Evolutionary conservation across 257 asterid genomes (phyloP).

Genomic region (Jacaranda copaia): DNA sequence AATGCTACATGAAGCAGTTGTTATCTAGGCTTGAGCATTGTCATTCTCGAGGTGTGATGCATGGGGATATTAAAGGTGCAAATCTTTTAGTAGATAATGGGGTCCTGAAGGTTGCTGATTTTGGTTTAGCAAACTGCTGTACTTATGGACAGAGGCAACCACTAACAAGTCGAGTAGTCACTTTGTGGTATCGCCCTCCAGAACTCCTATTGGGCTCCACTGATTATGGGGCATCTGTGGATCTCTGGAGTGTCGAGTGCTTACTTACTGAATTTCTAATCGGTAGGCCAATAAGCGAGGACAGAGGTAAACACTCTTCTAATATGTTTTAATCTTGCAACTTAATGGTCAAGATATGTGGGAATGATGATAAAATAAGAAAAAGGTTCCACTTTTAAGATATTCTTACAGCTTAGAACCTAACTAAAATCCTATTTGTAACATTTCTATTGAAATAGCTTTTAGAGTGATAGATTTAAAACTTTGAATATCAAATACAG

Average conservation of each 20-base stretch:
- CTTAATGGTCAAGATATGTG: slow-evolving; percentile 8
- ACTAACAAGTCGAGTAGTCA: slow-evolving; percentile 93
- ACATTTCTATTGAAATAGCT: not conserved
- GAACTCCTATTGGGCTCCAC: slow-evolving; percentile 94
- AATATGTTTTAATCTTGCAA: not conserved
- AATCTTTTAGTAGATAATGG: slow-evolving; percentile 87
- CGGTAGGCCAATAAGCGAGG: slow-evolving; percentile 92
- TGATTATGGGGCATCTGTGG: slow-evolving; percentile 82
- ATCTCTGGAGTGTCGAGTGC: slow-evolving; percentile 98
- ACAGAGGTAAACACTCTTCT: slow-evolving; percentile 73
- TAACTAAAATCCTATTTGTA: too few relatives aligned
- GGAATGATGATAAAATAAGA: not conserved
- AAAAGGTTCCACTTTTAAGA: not conserved
- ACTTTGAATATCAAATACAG: not conserved
- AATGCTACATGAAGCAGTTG: slow-evolving; percentile 92
- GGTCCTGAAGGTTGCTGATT: slow-evolving; percentile 84
- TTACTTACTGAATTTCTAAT: slow-evolving; percentile 86
- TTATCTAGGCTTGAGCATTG: slow-evolving; percentile 96
- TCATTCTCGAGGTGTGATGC: slow-evolving; percentile 90
- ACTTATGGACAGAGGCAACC: slow-evolving; percentile 69
- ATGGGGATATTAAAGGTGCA: slow-evolving; percentile 95
- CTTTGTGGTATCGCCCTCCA: slow-evolving; percentile 98
- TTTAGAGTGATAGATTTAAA: not conserved
- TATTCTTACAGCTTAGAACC: not conserved
- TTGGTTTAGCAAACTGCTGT: slow-evolving; percentile 88